Base-by-base conservation (phyloP, 257 asterid species). In the Jasminum sambac region DNA sequence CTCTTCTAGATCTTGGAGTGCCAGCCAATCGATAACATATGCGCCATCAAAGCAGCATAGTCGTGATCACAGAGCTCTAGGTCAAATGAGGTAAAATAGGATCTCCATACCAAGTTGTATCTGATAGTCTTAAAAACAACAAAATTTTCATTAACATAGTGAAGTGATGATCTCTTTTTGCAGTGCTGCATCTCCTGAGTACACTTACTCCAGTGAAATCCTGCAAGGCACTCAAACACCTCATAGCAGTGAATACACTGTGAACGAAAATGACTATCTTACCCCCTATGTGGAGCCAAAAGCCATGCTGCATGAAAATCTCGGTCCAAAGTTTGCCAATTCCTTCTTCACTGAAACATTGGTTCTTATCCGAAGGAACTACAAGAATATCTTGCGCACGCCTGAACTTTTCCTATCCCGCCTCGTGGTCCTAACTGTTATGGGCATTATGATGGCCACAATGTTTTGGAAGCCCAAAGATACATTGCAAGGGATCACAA, bases 401-500 rank as follows among this genome's bases (percentile, higher is more conserved):
- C 97, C 93, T 2, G 97, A 91, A 79, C 96, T 91, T 44, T 89
- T 91, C 79, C 90, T 87, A 12, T 89, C 95, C 59, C 85, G 96
- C 3, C 89, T 91, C 3, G 61, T 89, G 17, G 97, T 91, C 72
- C 88, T 91, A 12, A 77, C 88, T 1, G 82, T 88, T 17, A 91
- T 91, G 97, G 97, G 93, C 16, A 10, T 89, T 74, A 89, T 91
- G 96, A 89, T 91, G 97, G 96, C 93, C 67, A 91, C 93, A 50
- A 83, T 91, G 97, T 89, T 91, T 74, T 76, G 75, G 83, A 74
- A 78, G 46, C 97, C 97, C 0, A 26, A 70, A n/a, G 23, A 75
- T 23, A 30, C 42, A 50, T 41, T 61, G 40, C 96, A 87, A 25
- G 97, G 96, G 13, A 84, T 91, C 61, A 91, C 97, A 42, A 82